Base-by-base conservation (phyloP, 2,329 filamentous ascomycete genomes). In the Anthostomella pinea region DNA sequence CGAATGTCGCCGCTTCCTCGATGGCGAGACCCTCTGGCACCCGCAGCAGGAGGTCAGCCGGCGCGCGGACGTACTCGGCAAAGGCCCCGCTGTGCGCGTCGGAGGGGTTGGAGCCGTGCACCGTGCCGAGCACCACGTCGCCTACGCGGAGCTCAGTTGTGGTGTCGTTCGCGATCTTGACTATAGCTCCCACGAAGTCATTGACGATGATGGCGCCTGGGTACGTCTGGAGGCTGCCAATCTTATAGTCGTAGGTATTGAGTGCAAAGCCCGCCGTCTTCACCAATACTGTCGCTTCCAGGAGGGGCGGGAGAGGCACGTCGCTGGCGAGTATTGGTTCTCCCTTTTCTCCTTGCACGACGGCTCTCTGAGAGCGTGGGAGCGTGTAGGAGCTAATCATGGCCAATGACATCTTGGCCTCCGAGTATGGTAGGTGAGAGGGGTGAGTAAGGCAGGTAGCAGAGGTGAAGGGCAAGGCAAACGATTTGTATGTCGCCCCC, bases 61-160 rank as follows among this genome's bases (percentile, higher is more conserved):
- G 18, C 2, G 23, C 41, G 15, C 28, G 23, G n/a, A 47, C 25
- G 25, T 44, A 44, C 30, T 47, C 38, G 3, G 41, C 29, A 19
- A 44, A 47, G 3, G 41, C 38, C 13, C 44, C 44, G 20, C 28
- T 35, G 6, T 30, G 22, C 2, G 22, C 35, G 2, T 17, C 10
- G 3, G 11, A 8, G 5, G 38, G 34, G 32, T 45, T 45, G 4
- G 20, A 20, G 28, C 34, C 38, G 21, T 28, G 30, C 6, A 41
- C 35, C 2, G 15, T 9, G 8, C 33, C 35, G 17, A 22, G 30
- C 17, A 47, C 38, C 3, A 24, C 21, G 16, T 41, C 41, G 15
- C 44, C 44, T 3, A 39, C 17, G 8, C 16, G 5, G 4, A 39
- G 15, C n/a, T 34, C 23, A 13, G 30, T 19, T 8, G 18, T 18